These are phyloP conservation scores for Skeletonema menzelii DNA, from an alignment of 108 stramenopile species.

Conservation along the genomic window DNA sequence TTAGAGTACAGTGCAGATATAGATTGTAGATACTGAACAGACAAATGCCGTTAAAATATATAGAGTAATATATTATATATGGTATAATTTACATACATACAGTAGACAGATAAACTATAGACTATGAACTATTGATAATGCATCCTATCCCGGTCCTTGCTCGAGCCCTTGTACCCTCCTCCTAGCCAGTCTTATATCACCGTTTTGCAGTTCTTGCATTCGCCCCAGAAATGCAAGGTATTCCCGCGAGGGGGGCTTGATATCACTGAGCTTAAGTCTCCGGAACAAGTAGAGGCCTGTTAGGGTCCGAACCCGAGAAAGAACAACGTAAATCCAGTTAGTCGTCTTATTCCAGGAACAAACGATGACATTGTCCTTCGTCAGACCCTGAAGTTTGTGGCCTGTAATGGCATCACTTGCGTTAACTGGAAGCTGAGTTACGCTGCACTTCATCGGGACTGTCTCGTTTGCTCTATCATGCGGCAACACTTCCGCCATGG, in stretches of 20 bases:
- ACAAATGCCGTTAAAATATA: too few relatives aligned
- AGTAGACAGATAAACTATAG: too few relatives aligned
- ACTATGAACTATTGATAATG: too few relatives aligned
- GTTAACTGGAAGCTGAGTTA: constrained; percentile 8
- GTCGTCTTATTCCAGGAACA: constrained; percentile 23
- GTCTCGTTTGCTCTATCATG: not conserved
- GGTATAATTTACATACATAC: too few relatives aligned
- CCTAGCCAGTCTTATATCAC: not conserved
- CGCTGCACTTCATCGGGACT: not conserved
- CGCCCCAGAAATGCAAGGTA: not conserved
- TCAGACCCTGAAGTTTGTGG: constrained; percentile 27
- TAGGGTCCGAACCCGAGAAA: constrained; percentile 23
- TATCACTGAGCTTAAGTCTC: not conserved
- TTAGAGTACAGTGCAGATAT: too few relatives aligned
- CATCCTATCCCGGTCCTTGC: too few relatives aligned
- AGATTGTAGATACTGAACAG: too few relatives aligned
- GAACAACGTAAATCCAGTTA: constrained; percentile 34
- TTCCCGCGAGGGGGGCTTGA: not conserved
- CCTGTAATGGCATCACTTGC: constrained; percentile 24
- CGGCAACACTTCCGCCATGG: not conserved
- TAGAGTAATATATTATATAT: too few relatives aligned
- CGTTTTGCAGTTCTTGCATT: not conserved
- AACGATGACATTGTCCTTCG: constrained; percentile 29
- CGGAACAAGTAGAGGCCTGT: constrained; percentile 12
- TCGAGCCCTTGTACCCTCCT: not conserved